Evolutionary conservation across 495 filamentous ascomycete species (phyloP).

Genomic region (Aspergillus cristatus): DNA sequence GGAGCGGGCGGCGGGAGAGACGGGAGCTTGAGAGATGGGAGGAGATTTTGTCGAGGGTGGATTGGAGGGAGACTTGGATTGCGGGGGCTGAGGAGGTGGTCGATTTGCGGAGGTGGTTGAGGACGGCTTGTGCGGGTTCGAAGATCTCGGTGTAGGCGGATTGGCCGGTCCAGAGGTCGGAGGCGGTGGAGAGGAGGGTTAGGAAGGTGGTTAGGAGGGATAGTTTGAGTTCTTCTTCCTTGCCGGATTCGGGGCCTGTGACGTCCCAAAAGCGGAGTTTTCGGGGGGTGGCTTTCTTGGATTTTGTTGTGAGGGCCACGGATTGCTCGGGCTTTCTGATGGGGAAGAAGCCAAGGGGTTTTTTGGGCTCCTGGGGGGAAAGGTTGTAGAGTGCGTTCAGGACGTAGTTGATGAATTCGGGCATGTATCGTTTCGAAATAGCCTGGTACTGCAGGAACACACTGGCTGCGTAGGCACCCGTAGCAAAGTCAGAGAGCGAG

Average conservation of each 20-base stretch:
- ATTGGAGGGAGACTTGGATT: constrained; percentile 23
- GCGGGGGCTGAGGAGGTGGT: constrained; percentile 37
- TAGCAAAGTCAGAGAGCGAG: constrained; percentile 52
- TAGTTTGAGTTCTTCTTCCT: constrained; percentile 42
- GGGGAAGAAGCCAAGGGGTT: constrained; percentile 48
- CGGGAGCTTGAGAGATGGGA: constrained; percentile 46
- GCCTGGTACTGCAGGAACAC: constrained; percentile 72
- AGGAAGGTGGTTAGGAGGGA: constrained; percentile 49
- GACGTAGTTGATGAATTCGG: constrained; percentile 75
- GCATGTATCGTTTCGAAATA: constrained; percentile 74
- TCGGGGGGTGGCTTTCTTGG: constrained; percentile 14
- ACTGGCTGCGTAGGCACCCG: constrained; percentile 68
- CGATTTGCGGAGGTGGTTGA: constrained; percentile 46
- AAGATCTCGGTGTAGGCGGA: constrained; percentile 70
- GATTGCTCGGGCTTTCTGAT: constrained; percentile 46
- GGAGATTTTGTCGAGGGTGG: constrained; percentile 33
- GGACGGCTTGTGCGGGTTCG: constrained; percentile 43
- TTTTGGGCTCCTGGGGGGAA: constrained; percentile 39
- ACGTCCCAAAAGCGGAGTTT: constrained; percentile 49
- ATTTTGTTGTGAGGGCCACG: constrained; percentile 33
- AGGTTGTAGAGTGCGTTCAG: constrained; percentile 67
- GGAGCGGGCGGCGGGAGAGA: constrained; percentile 61
- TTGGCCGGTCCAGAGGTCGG: constrained; percentile 54
- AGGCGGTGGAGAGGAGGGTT: constrained; percentile 47
- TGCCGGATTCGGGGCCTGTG: constrained; percentile 10